These are phyloP conservation scores for Paraphaeosphaeria sporulosa DNA, from an alignment of 2,329 filamentous ascomycete genomes.

Conservation along the genomic window DNA sequence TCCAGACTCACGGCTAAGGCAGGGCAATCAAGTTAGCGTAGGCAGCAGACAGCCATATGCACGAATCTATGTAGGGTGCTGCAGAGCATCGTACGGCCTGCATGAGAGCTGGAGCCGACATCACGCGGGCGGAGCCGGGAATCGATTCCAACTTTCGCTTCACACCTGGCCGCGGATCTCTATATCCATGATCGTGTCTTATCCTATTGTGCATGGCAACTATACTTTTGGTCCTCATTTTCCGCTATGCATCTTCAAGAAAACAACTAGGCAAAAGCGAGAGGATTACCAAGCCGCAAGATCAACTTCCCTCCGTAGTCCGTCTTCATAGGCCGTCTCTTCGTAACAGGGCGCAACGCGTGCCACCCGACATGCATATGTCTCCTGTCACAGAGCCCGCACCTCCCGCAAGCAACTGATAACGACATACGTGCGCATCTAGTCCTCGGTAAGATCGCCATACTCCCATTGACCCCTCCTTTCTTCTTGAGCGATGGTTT, in stretches of 20 bases:
- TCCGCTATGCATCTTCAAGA: slow-evolving; percentile 5
- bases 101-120: not conserved
- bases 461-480: slow-evolving; percentile 97
- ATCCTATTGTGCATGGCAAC: not conserved
- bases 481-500: slow-evolving; percentile 79
- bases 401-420: slow-evolving; percentile 5
- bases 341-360: slow-evolving; percentile 9
- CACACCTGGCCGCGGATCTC: not conserved
- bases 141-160: not conserved
- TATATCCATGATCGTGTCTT: not conserved
- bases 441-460: slow-evolving; percentile 83
- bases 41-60: not conserved
- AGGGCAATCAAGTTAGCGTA: slow-evolving; percentile 5
- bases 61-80: not conserved
- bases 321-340: not conserved
- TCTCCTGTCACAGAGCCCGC: not conserved
- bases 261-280: not conserved
- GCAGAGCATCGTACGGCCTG: slow-evolving; percentile 1
- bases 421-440: slow-evolving; percentile 15
- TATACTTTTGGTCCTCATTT: slow-evolving; percentile 3
- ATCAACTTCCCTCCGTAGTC: not conserved
- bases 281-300: not conserved
- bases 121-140: slow-evolving; percentile 8
- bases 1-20: slow-evolving; percentile 4
- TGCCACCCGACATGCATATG: slow-evolving; percentile 9